Conservation (phyloP, 192 early-diverging fungal genomes). For the Backusella tarrabulga region DNA sequence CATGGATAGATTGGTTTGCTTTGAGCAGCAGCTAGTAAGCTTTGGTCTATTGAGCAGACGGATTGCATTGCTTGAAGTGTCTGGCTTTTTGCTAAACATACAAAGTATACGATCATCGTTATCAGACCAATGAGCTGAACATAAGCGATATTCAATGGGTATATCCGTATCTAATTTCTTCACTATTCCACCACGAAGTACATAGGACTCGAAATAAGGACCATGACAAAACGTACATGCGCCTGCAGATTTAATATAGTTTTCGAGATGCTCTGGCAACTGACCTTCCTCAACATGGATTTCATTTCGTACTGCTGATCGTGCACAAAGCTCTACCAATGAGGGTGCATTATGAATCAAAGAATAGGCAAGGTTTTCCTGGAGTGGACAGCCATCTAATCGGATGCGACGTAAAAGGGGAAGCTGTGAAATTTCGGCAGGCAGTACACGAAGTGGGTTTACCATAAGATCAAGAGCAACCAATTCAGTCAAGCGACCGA, state of each 20-base stretch:
- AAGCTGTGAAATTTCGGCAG: slow-evolving; percentile 70
- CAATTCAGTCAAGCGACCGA: slow-evolving; percentile 59
- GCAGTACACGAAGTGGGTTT: slow-evolving; percentile 68
- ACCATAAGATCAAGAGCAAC: slow-evolving; percentile 62
- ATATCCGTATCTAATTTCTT: slow-evolving; percentile 51
- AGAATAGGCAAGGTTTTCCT: slow-evolving; percentile 28
- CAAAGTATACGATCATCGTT: slow-evolving; percentile 62
- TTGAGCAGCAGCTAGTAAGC: not conserved
- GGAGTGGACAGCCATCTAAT: slow-evolving; percentile 55
- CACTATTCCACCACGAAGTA: slow-evolving; percentile 61
- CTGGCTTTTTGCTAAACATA: slow-evolving; percentile 45
- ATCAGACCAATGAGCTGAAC: slow-evolving; percentile 70
- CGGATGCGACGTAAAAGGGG: slow-evolving; percentile 62
- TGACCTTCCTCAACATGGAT: not conserved
- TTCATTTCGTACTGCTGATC: slow-evolving; percentile 44
- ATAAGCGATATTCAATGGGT: slow-evolving; percentile 70
- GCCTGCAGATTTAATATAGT: slow-evolving; percentile 58
- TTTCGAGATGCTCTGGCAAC: slow-evolving; percentile 50
- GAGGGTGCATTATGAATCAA: slow-evolving; percentile 54
- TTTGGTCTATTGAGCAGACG: not conserved
- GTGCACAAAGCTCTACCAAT: slow-evolving; percentile 75
- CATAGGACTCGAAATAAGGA: slow-evolving; percentile 71
- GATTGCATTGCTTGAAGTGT: not conserved
- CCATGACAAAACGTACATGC: slow-evolving; percentile 76
- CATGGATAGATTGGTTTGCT: slow-evolving; percentile 1